A percentile compares a stretch with the other conserved stretches of the same genome.
phyloP scores from a whole-genome alignment of 108 stramenopile genomes.

The Cylindrotheca fusiformis region DNA sequence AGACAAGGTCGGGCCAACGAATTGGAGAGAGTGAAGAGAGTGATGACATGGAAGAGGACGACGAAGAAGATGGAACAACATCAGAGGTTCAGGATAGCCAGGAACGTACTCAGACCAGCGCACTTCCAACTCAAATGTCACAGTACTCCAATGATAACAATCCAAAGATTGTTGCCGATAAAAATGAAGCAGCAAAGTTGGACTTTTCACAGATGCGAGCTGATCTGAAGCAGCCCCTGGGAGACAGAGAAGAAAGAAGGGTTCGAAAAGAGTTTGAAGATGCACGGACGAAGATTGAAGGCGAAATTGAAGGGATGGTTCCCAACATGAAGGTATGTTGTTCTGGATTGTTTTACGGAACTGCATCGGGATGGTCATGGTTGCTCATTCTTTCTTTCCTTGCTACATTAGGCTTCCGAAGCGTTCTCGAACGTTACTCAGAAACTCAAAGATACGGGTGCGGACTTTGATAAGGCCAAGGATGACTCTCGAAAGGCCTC shows the following conservation, averaged over 20 bases:
- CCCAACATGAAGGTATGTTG: constrained; percentile 93
- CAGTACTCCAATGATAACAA: constrained; percentile 82
- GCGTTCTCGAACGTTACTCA: constrained; percentile 78
- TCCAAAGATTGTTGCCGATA: constrained; percentile 76
- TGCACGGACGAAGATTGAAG: constrained; percentile 58
- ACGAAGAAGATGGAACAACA: constrained; percentile 29
- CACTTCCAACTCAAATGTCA: constrained; percentile 27
- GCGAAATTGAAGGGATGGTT: constrained; percentile 85
- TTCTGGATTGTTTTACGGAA: background rate
- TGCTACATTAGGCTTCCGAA: constrained; percentile 59
- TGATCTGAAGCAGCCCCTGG: constrained; percentile 56
- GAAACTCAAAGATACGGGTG: constrained; percentile 66
- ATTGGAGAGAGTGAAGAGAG: constrained; percentile 33
- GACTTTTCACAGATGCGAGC: constrained; percentile 74
- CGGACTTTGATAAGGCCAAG: constrained; percentile 80
- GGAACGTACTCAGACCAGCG: constrained; percentile 7
- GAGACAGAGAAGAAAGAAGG: constrained; percentile 70
- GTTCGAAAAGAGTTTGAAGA: constrained; percentile 79
- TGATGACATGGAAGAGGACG: constrained; percentile 48
- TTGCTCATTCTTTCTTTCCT: background rate
- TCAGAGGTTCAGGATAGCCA: constrained; percentile 6
- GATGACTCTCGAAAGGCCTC: constrained; percentile 69
- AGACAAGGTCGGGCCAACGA: constrained; percentile 32
- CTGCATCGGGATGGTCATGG: background rate
- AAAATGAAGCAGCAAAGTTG: constrained; percentile 60